Evolutionary conservation across 1,284 basidiomycete genomes (phyloP), one percentile per base, ranked within the genome.

Genomic region (Violaceomyces palustris): DNA sequence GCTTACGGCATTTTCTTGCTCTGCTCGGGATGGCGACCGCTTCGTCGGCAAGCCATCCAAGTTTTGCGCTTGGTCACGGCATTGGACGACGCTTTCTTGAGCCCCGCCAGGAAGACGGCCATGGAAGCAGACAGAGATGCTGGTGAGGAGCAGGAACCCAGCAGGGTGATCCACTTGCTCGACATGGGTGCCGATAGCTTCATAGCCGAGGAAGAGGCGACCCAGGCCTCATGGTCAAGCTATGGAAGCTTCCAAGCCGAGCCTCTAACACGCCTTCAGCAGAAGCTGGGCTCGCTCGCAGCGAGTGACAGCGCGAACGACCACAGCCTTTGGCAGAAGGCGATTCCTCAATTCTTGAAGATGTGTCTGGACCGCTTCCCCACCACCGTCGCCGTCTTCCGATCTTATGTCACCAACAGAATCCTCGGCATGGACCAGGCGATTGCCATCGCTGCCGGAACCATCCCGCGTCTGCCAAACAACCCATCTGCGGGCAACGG

Each of bases 1-100:
- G 82, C 83, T 0, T 84, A 83, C 3, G 82, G 81, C 0, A 71
- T 94, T 31, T 89, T 93, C 72, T 75, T 96, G 19, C 78, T 72
- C 81, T 25, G 80, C 81, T 61, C 78, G 83, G 43, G 85, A 82
- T 31, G 86, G 83, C 11, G 77, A 83, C 51, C 82, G 77, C 65
- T 80, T 67, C 50, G 77, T 77, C 47, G 75, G 76, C 50, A 64
- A 25, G 65, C 64, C 12, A 40, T 65, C 25, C 42, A 61, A 29
- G 50, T 65, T 6, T 45, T 68, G 27, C 55, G 52, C n/a, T 45
- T 64, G 24, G 61, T 67, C 29, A 52, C 58, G 2, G 49, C 67
- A 4, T 67, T 77, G 28, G 52, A 75, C 24, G 66, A 69, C 2
- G 55, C 59, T 3, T 67, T 66, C 32, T 30, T 57, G 10, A 37